Evolutionary conservation across 2,329 filamentous ascomycete genomes (phyloP).

Genomic region (Neopestalotiopsis clavispora): DNA sequence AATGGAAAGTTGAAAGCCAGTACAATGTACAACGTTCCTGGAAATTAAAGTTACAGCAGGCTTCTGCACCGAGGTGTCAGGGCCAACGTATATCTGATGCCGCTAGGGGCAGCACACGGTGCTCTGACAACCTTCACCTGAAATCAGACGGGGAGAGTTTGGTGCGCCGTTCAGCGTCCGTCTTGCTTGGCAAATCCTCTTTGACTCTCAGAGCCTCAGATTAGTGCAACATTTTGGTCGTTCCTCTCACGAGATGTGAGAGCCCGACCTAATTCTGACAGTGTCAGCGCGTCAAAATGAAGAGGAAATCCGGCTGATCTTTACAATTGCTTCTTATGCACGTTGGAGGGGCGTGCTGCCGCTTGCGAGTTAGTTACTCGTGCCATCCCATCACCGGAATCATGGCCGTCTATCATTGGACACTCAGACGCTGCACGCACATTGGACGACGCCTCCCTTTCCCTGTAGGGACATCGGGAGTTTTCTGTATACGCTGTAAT

Average conservation of each 20-base stretch:
- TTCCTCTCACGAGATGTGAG: background rate
- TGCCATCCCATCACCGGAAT: background rate
- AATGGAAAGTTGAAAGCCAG: background rate
- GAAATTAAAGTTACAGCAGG: slow-evolving; percentile 3
- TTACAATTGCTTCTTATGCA: slow-evolving; percentile 7
- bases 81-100: slow-evolving; percentile 11
- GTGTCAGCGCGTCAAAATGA: background rate
- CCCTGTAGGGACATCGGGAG: background rate
- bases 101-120: slow-evolving; percentile 7
- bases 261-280: background rate
- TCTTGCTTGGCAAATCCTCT: background rate
- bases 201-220: background rate
- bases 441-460: background rate
- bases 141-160: slow-evolving; percentile 4
- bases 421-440: background rate
- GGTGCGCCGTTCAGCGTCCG: background rate
- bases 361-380: too few relatives aligned
- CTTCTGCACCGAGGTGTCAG: background rate
- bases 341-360: background rate
- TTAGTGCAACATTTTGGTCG: background rate
- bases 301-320: slow-evolving; percentile 5
- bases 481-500: background rate
- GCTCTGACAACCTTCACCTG: slow-evolving; percentile 9
- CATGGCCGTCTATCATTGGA: background rate
- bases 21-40: background rate